A percentile compares a stretch with the other conserved stretches of the same genome.
Conservation (phyloP, 208 protist genomes). For the Naegleria gruberi region DNA sequence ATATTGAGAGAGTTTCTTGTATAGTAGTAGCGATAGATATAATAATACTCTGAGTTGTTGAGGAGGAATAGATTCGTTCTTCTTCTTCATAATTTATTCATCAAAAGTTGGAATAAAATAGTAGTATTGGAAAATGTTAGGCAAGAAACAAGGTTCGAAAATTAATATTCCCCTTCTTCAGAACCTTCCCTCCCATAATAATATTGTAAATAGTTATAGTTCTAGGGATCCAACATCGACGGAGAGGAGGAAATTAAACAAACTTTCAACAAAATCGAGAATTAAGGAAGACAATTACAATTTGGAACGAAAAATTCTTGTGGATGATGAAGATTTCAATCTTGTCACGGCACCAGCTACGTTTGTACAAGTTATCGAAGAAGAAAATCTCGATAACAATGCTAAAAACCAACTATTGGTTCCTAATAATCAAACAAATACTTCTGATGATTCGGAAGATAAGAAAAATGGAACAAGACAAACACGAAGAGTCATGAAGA, state of each 20-base stretch:
- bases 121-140: no score
- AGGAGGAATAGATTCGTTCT: no score
- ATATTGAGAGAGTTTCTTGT: no score
- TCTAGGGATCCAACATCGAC: neutral
- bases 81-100: no score
- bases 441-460: neutral
- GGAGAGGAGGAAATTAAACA: neutral
- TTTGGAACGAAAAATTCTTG: neutral
- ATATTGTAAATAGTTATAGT: neutral
- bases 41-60: no score
- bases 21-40: no score
- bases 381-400: neutral
- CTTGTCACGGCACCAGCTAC: neutral
- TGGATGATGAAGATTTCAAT: no score
- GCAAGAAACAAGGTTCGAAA: no score
- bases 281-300: neutral
- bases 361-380: neutral
- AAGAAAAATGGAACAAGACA: neutral
- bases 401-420: neutral
- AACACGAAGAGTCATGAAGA: neutral
- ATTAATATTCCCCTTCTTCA: neutral
- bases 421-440: neutral
- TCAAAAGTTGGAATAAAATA: no score
- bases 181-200: neutral
- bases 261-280: no score